Conservation (phyloP, 176 grass and related monocot species). For the Paspalum notatum region DNA sequence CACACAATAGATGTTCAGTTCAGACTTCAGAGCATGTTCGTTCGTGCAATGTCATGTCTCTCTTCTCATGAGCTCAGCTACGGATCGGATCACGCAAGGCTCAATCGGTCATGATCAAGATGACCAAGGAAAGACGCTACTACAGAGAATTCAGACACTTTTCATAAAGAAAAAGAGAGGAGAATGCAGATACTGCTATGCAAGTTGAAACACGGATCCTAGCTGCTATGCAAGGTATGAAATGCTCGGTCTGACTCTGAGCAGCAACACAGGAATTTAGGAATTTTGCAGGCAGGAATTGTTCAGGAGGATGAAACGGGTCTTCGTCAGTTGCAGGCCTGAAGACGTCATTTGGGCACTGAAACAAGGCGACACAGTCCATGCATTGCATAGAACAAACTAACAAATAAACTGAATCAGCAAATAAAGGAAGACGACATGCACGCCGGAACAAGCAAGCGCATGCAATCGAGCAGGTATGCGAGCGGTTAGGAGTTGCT, state of each 20-base stretch:
- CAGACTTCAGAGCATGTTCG: background rate
- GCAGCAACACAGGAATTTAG: background rate
- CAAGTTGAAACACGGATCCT: background rate
- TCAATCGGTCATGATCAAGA: no score
- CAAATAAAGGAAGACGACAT: background rate
- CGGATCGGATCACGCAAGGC: no score
- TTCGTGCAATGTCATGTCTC: background rate
- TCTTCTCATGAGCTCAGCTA: background rate
- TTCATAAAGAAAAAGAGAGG: no score
- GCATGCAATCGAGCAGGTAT: constrained; percentile 24
- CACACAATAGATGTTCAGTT: background rate
- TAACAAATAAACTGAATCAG: background rate
- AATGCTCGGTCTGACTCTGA: background rate
- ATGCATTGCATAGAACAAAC: background rate
- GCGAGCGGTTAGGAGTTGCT: constrained; percentile 36
- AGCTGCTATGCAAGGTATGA: background rate
- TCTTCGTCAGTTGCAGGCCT: background rate
- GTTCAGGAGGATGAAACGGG: background rate
- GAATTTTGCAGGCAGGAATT: constrained; percentile 7
- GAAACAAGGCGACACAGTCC: background rate
- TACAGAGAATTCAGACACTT: no score
- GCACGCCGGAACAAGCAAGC: constrained; percentile 12
- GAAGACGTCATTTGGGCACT: constrained; percentile 6
- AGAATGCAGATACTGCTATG: no score
- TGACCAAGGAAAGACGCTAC: no score